These are phyloP conservation scores for Marchantia paleacea DNA, from an alignment of 225 moss, liverwort and hornwort species.

Conservation along the genomic window DNA sequence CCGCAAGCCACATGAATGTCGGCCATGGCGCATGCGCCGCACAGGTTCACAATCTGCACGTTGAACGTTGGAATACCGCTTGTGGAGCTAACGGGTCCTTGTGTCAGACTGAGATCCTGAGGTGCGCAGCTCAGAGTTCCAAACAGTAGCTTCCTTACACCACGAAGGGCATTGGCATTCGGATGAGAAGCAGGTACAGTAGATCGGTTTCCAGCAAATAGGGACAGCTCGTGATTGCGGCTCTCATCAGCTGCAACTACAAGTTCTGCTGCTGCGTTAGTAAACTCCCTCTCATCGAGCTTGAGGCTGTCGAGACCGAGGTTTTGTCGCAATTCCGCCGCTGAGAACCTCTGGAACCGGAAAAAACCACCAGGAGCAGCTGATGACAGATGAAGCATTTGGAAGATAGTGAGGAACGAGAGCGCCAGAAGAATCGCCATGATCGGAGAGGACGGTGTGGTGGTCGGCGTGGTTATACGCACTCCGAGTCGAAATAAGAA, in stretches of 20 bases:
- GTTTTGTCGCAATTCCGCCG: background rate
- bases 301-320: background rate
- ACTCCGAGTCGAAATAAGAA: too few species aligned
- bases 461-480: background rate
- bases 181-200: background rate
- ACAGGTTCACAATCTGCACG: constrained; percentile 86
- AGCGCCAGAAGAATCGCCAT: background rate
- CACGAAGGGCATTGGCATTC: background rate
- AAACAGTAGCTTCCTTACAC: constrained; percentile 37
- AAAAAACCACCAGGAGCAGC: background rate
- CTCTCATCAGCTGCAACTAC: background rate
- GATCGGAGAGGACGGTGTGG: background rate
- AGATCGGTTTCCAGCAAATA: background rate
- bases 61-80: constrained; percentile 89
- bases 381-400: background rate
- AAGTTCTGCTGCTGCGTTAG: background rate
- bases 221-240: background rate
- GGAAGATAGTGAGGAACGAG: background rate
- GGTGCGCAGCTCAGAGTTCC: constrained; percentile 35
- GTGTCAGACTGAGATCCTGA: constrained; percentile 39
- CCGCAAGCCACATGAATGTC: constrained; percentile 86
- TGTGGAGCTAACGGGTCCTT: constrained; percentile 45
- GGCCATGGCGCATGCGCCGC: constrained; percentile 67
- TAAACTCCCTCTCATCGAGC: too few species aligned
- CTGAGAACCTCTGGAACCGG: background rate